Conservation (phyloP, 805 yeast genomes). For the Nakazawaea wickerhamii region DNA sequence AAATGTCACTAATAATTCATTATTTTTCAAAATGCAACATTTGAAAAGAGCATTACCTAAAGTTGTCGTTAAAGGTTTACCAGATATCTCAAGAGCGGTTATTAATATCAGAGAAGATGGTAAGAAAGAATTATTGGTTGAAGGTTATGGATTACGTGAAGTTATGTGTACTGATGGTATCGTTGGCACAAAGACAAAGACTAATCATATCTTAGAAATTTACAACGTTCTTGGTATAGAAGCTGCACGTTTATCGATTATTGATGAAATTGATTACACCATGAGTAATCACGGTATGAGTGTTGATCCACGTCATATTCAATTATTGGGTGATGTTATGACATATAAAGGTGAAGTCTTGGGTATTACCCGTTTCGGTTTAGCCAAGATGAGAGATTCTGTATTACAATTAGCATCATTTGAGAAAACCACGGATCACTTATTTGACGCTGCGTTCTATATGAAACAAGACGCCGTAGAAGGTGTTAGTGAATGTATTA, state of each 20-base stretch:
- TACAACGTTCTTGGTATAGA: slow-evolving; percentile 90
- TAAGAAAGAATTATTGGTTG: slow-evolving; percentile 87
- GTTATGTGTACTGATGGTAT: slow-evolving; percentile 99
- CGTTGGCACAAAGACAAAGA: slow-evolving; percentile 76
- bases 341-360: slow-evolving; percentile 97
- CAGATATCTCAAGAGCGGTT: slow-evolving; percentile 92
- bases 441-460: slow-evolving; percentile 96
- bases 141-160: slow-evolving; percentile 93
- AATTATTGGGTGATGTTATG: slow-evolving; percentile 96
- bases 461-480: slow-evolving; percentile 95
- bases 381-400: slow-evolving; percentile 97
- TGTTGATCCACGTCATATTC: slow-evolving; percentile 99
- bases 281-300: slow-evolving; percentile 99
- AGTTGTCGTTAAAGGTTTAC: slow-evolving; percentile 88
- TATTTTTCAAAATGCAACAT: slow-evolving; percentile 86
- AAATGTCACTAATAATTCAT: slow-evolving; percentile 38
- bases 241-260: slow-evolving; percentile 92
- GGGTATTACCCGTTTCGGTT: slow-evolving; percentile 96
- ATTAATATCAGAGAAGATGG: slow-evolving; percentile 86
- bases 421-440: slow-evolving; percentile 97
- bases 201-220: slow-evolving; percentile 92
- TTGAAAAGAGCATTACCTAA: slow-evolving; percentile 79
- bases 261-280: slow-evolving; percentile 91
- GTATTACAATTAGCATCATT: slow-evolving; percentile 95
- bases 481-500: slow-evolving; percentile 97